Evolutionary conservation across 805 yeast species (phyloP), one percentile per base, ranked within the genome.

Genomic region (Cyberlindnera galapagoensis): DNA sequence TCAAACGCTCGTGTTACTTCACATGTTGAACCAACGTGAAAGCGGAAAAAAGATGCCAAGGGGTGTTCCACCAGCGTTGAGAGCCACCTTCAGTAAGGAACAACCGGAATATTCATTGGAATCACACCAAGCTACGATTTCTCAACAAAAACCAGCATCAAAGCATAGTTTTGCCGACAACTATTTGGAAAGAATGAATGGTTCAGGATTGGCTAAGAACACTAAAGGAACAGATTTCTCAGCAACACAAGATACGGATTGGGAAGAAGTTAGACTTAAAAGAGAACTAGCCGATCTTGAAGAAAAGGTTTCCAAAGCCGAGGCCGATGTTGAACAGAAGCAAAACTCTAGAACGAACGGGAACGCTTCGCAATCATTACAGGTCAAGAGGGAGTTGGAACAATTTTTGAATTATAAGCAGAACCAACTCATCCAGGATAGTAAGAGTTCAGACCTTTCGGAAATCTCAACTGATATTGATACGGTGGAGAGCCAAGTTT

Each of bases 71-170:
- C 83, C 88, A 2, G 76, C 92, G 6, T 64, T 92, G 43, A 70
- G 95, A 26, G 96, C 97, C 11, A 84, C 96, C 0, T 90, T 88
- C 56, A 82, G 84, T 24, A 86, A 86, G 60, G 88, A 83, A 44
- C 70, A 70, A 20, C 92, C 94, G 11, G 78, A 76, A 37, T 86
- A 80, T 52, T 77, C 79, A 46, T 42, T 80, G 21, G 66, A 65
- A 18, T 71, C 83, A 4, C 62, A 61, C 28, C 80, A 76, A 47
- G 71, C 73, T 34, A 32, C 38, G 34, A 17, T 40, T 31, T 39
- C 59, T 38, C 47, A 38, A 19, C 33, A 43, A 4, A 33, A 42
- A 21, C 38, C 41, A 13, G 40, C 43, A 3, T 33, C 52, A 3
- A 51, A 61, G 44, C 52, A 60, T 41, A 35, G 63, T 9, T 76